A percentile compares a stretch with the other conserved stretches of the same genome.
Conservation (phyloP, 352 stramenopile genomes). For the Phytophthora foliorum region DNA sequence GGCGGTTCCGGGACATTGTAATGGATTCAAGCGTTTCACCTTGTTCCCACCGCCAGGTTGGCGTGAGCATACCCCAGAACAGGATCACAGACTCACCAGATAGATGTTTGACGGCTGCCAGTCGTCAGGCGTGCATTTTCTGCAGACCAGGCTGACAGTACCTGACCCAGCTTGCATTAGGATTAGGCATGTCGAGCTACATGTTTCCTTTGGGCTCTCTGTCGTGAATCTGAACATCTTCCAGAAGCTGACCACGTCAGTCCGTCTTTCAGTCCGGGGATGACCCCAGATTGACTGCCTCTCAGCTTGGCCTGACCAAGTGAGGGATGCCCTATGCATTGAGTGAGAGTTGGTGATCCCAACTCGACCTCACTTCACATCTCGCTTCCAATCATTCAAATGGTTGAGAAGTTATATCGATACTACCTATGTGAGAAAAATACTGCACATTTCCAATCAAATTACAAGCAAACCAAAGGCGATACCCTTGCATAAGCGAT, state of each 20-base stretch:
- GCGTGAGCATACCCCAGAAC: not conserved
- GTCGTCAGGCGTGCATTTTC: not conserved
- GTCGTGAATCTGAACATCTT: not conserved
- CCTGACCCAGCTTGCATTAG: not conserved
- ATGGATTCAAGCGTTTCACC: not conserved
- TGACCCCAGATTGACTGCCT: not conserved
- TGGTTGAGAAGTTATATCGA: too few species aligned
- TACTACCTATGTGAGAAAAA: too few species aligned
- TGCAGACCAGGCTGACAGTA: not conserved
- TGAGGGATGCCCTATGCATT: not conserved
- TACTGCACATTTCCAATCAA: too few species aligned
- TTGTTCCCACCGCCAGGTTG: not conserved
- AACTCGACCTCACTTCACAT: not conserved
- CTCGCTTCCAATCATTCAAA: not conserved
- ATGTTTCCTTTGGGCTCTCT: not conserved
- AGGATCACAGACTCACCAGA: not conserved
- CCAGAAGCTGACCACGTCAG: not conserved
- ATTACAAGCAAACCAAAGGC: too few species aligned
- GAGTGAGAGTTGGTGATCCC: not conserved
- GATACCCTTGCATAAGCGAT: too few species aligned
- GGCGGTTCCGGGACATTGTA: too few species aligned
- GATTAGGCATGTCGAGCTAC: not conserved
- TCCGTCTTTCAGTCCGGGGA: not conserved
- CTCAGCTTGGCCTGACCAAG: not conserved
- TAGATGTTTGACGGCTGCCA: not conserved